Evolutionary conservation across 73 alveolate species (phyloP).

Genomic region (Tetrahymena malaccensis): DNA sequence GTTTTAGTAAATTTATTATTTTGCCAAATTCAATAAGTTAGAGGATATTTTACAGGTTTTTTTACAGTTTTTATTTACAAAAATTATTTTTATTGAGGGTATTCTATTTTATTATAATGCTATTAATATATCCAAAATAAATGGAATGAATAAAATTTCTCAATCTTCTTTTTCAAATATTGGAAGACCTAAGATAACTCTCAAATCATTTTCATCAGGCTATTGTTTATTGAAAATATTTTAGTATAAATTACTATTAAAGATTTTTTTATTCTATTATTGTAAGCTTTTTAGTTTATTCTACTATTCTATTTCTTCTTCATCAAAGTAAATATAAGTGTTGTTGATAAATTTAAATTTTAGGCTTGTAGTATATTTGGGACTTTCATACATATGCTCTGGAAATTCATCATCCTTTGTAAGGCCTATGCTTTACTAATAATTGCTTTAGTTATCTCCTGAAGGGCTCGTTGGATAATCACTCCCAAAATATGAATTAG

Average conservation of each 20-base stretch:
- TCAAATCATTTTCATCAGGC: background rate
- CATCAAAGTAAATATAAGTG: background rate
- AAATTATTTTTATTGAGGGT: background rate
- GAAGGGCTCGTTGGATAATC: background rate
- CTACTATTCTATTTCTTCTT: background rate
- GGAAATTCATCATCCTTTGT: background rate
- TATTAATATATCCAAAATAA: too few species aligned
- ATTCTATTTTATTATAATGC: too few species aligned
- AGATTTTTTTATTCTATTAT: background rate
- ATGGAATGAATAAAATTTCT: background rate
- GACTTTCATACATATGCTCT: background rate
- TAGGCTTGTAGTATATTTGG: background rate
- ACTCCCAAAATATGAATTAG: background rate
- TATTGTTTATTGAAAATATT: background rate
- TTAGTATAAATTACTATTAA: background rate
- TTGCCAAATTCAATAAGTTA: background rate
- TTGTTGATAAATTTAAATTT: background rate
- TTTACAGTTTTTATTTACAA: background rate
- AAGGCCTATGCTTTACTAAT: background rate
- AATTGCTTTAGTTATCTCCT: background rate
- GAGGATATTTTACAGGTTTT: background rate
- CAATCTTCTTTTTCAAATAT: background rate
- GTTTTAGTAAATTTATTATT: background rate
- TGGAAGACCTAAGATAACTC: background rate
- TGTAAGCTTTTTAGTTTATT: background rate